phyloP scores from a whole-genome alignment of 108 stramenopile genomes.

The Nitzschia inconspicua region DNA sequence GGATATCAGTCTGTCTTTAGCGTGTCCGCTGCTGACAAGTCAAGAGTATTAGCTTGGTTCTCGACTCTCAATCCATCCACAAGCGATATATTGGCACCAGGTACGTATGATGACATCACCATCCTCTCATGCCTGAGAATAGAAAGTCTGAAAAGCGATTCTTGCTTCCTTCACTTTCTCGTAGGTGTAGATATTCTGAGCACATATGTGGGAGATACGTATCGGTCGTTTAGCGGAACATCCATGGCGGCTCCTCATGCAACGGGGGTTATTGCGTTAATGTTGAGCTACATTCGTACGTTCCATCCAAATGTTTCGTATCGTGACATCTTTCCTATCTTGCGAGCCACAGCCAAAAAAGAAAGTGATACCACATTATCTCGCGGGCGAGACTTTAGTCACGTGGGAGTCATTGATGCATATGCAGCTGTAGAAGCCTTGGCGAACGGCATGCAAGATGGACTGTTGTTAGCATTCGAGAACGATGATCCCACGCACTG shows the following conservation, averaged over 20 bases:
- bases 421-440: slow-evolving; percentile 15
- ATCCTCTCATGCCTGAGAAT: no score
- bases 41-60: slow-evolving; percentile 29
- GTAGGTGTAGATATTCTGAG: slow-evolving; percentile 31
- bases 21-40: slow-evolving; percentile 40
- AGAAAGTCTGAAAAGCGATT: no score
- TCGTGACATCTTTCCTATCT: no score
- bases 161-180: no score
- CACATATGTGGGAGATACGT: slow-evolving; percentile 24
- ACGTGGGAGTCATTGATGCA: slow-evolving; percentile 20
- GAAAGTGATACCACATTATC: no score
- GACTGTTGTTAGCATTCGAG: no score
- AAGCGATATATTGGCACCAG: slow-evolving; percentile 59
- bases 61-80: slow-evolving; percentile 38
- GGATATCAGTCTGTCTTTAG: slow-evolving; percentile 41
- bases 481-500: background rate
- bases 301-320: background rate
- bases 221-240: slow-evolving; percentile 43
- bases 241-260: slow-evolving; percentile 74
- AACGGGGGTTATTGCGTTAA: slow-evolving; percentile 50
- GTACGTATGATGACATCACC: slow-evolving; percentile 5
- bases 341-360: no score
- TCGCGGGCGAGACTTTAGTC: no score
- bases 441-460: no score
- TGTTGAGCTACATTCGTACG: slow-evolving; percentile 38